Percentiles rank a stretch among this genome's conserved stretches.
Conservation (phyloP, 345 rosid genomes). For the Melastoma malabathricum region DNA sequence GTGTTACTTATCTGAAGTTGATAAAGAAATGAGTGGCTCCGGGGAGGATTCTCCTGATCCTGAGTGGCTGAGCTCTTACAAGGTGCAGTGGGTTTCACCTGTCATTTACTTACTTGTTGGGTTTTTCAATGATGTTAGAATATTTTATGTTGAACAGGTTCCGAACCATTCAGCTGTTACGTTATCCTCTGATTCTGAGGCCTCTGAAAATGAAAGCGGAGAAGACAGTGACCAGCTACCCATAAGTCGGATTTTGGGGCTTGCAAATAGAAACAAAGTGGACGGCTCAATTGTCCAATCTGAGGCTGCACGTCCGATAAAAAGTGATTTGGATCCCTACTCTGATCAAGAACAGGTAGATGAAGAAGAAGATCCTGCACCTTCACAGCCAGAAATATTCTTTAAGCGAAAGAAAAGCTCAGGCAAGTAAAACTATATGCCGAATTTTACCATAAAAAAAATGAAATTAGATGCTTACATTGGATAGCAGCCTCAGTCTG, state of each 20-base stretch:
- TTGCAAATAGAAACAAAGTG: constrained; percentile 10
- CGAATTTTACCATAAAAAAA: not conserved
- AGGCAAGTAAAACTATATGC: constrained; percentile 12
- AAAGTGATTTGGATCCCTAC: constrained; percentile 16
- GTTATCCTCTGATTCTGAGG: constrained; percentile 47
- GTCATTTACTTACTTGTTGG: no score
- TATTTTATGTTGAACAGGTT: constrained; percentile 29
- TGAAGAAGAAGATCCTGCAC: constrained; percentile 12
- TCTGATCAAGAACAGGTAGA: constrained; percentile 12
- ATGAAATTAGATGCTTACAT: not conserved
- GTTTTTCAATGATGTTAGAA: not conserved
- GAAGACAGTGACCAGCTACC: constrained; percentile 14
- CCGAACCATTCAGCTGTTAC: constrained; percentile 30
- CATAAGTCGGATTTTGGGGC: constrained; percentile 13
- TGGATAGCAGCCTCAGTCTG: not conserved
- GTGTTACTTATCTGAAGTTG: not conserved
- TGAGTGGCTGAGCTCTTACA: constrained; percentile 61
- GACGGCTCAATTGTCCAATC: constrained; percentile 6
- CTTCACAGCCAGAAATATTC: constrained; percentile 21
- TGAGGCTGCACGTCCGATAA: constrained; percentile 9
- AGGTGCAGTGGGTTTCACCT: constrained; percentile 19
- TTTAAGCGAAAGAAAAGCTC: constrained; percentile 9
- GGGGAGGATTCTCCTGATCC: constrained; percentile 81
- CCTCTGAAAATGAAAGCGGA: constrained; percentile 22
- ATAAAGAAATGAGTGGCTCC: constrained; percentile 40